phyloP scores from a whole-genome alignment of 2,329 filamentous ascomycete species.

The Myriosclerotinia curreyana region DNA sequence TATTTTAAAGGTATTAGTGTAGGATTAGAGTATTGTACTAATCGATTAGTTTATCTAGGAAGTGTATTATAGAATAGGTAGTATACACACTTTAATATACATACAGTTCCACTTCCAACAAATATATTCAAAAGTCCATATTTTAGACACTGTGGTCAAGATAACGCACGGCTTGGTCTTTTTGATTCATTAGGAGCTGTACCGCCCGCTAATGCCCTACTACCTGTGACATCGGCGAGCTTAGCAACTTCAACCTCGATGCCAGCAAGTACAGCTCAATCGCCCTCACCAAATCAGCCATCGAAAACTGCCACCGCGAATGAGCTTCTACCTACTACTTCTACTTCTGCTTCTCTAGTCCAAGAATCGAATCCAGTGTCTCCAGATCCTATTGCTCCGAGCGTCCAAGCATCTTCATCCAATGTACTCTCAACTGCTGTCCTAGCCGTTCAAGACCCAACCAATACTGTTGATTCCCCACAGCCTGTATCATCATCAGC shows the following conservation, averaged over 20 bases:
- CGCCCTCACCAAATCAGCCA: conserved; percentile 24
- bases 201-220: conserved; percentile 37
- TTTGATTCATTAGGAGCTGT: conserved; percentile 45
- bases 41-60: no score
- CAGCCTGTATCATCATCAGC: not conserved
- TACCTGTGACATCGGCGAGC: conserved; percentile 31
- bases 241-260: conserved; percentile 24
- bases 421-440: conserved; percentile 3
- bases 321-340: not conserved
- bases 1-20: no score
- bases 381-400: not conserved
- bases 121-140: conserved; percentile 24
- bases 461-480: conserved; percentile 3
- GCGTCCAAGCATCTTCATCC: not conserved
- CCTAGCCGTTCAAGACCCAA: not conserved
- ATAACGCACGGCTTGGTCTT: conserved; percentile 41
- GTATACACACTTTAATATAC: no score
- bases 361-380: not conserved
- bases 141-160: conserved; percentile 42
- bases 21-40: no score
- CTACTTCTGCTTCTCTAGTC: conserved; percentile 8
- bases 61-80: no score
- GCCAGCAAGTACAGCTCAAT: conserved; percentile 27
- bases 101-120: no score
- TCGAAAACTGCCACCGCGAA: conserved; percentile 17